Evolutionary conservation across 257 asterid genomes (phyloP).

Genomic region (Cruciata laevipes): DNA sequence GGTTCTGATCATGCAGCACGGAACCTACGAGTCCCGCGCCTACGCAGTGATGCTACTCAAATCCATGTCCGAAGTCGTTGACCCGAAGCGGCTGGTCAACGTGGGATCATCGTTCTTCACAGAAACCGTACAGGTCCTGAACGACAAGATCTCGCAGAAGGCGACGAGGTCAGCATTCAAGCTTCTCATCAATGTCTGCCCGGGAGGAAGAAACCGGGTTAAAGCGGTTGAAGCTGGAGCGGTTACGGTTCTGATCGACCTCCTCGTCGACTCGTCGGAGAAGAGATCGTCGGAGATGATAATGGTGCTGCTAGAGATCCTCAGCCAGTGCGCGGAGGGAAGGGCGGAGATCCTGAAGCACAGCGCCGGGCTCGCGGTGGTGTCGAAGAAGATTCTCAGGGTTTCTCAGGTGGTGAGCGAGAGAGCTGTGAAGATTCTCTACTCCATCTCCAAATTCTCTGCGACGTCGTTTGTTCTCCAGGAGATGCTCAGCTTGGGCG

Average conservation of each 20-base stretch:
- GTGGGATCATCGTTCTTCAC: slow-evolving; percentile 30
- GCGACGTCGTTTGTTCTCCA: slow-evolving; percentile 40
- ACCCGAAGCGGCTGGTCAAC: slow-evolving; percentile 22
- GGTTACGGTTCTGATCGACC: slow-evolving; percentile 34
- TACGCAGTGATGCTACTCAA: slow-evolving; percentile 46
- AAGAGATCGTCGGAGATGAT: slow-evolving; percentile 46
- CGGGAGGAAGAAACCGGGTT: slow-evolving; percentile 48
- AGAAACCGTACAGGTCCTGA: slow-evolving; percentile 36
- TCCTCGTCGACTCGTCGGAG: slow-evolving; percentile 37
- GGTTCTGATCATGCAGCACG: slow-evolving; percentile 34
- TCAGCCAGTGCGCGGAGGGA: slow-evolving; percentile 86
- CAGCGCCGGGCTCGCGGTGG: slow-evolving; percentile 66
- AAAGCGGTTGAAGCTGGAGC: slow-evolving; percentile 59
- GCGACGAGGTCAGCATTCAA: slow-evolving; percentile 44
- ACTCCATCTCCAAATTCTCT: slow-evolving; percentile 48
- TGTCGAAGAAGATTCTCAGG: slow-evolving; percentile 75
- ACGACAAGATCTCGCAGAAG: slow-evolving; percentile 40
- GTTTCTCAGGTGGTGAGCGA: slow-evolving; percentile 67
- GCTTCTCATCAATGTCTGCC: slow-evolving; percentile 31
- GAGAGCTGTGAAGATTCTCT: slow-evolving; percentile 51
- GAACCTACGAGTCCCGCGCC: slow-evolving; percentile 57
- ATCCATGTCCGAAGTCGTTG: slow-evolving; percentile 36
- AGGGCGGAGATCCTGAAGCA: slow-evolving; percentile 65
- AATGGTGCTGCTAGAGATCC: slow-evolving; percentile 37
- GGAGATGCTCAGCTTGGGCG: slow-evolving; percentile 77